A percentile compares a stretch with the other conserved stretches of the same genome.
Evolutionary conservation across 1,139 yeast species (phyloP).

Genomic region (Magnusiomyces fungicola): DNA sequence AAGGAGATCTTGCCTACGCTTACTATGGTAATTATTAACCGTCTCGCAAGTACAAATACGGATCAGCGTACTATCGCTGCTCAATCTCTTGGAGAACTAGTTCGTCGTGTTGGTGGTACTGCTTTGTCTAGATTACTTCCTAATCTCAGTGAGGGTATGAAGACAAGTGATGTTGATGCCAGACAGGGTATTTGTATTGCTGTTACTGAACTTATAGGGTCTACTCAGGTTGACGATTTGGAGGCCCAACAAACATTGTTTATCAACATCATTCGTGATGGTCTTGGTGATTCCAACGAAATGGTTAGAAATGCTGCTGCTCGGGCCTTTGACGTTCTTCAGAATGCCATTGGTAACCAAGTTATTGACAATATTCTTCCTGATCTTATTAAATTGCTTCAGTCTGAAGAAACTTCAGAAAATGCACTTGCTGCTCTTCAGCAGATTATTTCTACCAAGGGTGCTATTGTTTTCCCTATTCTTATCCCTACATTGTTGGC

Average conservation of each 20-base stretch:
- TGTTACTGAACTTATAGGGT: slow-evolving; percentile 71
- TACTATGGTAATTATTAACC: slow-evolving; percentile 69
- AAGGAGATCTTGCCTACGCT: slow-evolving; percentile 86
- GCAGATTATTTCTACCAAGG: slow-evolving; percentile 86
- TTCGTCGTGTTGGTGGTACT: slow-evolving; percentile 87
- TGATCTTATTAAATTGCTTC: slow-evolving; percentile 61
- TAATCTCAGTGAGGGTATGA: slow-evolving; percentile 63
- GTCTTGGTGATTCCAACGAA: slow-evolving; percentile 67
- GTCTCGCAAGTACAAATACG: slow-evolving; percentile 74
- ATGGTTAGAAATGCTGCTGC: slow-evolving; percentile 89
- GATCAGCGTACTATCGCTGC: slow-evolving; percentile 86
- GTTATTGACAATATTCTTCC: slow-evolving; percentile 90
- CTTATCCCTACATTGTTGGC: slow-evolving; percentile 76
- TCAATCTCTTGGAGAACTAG: slow-evolving; percentile 88
- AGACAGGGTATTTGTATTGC: slow-evolving; percentile 97
- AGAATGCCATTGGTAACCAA: slow-evolving; percentile 69
- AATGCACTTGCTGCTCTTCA: slow-evolving; percentile 81
- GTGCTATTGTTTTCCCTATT: slow-evolving; percentile 90
- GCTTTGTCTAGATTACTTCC: slow-evolving; percentile 83
- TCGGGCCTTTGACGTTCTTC: slow-evolving; percentile 78
- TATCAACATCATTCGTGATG: slow-evolving; percentile 66
- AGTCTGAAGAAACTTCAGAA: slow-evolving; percentile 50
- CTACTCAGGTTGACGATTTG: slow-evolving; percentile 60
- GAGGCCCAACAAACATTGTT: slow-evolving; percentile 59
- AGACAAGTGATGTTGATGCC: slow-evolving; percentile 60